These are phyloP conservation scores for Symbiodinium natans DNA, from an alignment of 73 alveolate genomes.

Conservation along the genomic window DNA sequence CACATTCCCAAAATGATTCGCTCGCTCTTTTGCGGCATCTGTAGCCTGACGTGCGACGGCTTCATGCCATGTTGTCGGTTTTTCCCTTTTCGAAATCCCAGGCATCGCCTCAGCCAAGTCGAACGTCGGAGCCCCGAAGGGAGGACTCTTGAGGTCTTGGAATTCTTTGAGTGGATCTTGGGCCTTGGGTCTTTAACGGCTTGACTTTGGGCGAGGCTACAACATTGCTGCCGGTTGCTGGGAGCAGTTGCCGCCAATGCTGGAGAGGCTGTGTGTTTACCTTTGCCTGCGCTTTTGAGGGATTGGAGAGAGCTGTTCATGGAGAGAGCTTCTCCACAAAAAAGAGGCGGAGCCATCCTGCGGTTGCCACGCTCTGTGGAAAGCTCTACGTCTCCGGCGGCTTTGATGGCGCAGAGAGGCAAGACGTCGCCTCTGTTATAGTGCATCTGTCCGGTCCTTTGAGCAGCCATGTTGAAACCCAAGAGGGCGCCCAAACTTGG, in stretches of 20 bases:
- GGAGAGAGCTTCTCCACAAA: too few relatives aligned
- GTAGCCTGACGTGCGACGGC: too few relatives aligned
- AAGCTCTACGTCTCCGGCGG: conserved; percentile 73
- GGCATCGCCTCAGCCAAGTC: conserved; percentile 83
- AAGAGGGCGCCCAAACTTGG: too few relatives aligned
- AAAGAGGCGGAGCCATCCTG: conserved; percentile 92
- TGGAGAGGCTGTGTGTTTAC: conserved; percentile 6
- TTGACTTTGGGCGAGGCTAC: conserved; percentile 37
- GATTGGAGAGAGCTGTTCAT: too few relatives aligned
- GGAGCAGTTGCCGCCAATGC: conserved; percentile 87
- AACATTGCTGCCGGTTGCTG: conserved; percentile 62
- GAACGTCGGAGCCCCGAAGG: conserved; percentile 4
- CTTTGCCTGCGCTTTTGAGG: too few relatives aligned
- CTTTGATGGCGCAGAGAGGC: conserved; percentile 79
- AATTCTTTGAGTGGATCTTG: too few relatives aligned
- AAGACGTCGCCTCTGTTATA: not conserved
- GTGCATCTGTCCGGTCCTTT: not conserved
- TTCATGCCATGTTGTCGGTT: too few relatives aligned
- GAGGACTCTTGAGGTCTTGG: not conserved
- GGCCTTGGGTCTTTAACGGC: too few relatives aligned
- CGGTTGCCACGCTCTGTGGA: conserved; percentile 63
- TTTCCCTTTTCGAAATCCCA: too few relatives aligned
- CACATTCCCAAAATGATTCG: too few relatives aligned
- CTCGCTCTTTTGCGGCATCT: too few relatives aligned
- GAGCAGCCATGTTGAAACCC: too few relatives aligned